Evolutionary conservation across 495 filamentous ascomycete species (phyloP), one percentile per base, ranked within the genome.

Genomic region (Penicillium egyptiacum): DNA sequence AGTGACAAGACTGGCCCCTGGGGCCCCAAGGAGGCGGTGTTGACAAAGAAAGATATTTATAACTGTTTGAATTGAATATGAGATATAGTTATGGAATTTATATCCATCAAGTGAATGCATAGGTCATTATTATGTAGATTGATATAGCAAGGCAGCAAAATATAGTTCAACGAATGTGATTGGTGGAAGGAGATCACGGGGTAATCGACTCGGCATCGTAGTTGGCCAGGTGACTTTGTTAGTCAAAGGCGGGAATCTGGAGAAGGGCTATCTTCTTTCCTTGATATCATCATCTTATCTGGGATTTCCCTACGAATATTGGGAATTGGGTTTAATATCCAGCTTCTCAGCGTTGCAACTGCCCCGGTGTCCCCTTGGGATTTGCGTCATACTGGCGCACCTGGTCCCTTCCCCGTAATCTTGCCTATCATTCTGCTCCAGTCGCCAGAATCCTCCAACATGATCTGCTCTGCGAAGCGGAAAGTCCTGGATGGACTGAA

Each of bases 401-500:
- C 22, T 33, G 6, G 35, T 16, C 52, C 53, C 55, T 60, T 59
- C 59, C 66, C 66, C 63, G 62, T 59, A 66, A 44, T 56, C 59
- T 59, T 57, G 56, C 66, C 64, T 63, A 61, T 59, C 60, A 37
- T 47, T 41, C n/a, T 40, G 22, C 28, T 44, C 46, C 58, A 54
- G 37, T 28, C 51, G 40, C 12, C 56, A 37, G 10, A 53, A 19
- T 28, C 48, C 56, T 60, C 54, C 64, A 69, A 53, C 41, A 81
- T 81, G 79, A 73, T 81, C 56, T 70, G 70, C 47, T 60, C 69
- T 39, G 57, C 78, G 40, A 81, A 86, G 58, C 82, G 83, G 45
- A 85, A 82, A 60, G 76, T 88, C 57, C 69, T 86, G 56, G 82
- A 87, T 68, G 78, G 82, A 50, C 75, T 92, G 58, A 92, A 93